These are phyloP conservation scores for Aspergillus ochraceoroseus DNA, from an alignment of 2,329 filamentous ascomycete species.

Conservation along the genomic window DNA sequence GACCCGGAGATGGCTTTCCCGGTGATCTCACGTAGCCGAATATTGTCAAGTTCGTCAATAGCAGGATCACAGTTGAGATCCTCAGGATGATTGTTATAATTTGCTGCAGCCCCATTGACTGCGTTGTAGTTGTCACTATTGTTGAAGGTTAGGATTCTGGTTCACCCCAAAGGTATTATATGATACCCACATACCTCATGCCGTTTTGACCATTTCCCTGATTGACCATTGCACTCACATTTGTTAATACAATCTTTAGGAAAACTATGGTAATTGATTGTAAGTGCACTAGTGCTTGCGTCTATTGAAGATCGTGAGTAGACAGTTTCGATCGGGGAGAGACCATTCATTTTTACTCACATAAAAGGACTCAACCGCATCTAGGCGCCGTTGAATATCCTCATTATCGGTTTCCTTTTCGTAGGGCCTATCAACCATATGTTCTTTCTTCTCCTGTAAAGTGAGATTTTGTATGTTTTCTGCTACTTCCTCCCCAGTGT, in stretches of 20 bases:
- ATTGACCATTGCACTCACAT: constrained; percentile 79
- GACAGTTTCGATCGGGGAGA: no score
- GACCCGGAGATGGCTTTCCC: constrained; percentile 89
- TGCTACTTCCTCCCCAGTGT: constrained; percentile 43
- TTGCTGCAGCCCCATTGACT: constrained; percentile 24
- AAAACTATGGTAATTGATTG: constrained; percentile 92
- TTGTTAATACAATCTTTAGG: constrained; percentile 78
- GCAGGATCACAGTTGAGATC: constrained; percentile 34
- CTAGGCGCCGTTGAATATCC: constrained; percentile 53
- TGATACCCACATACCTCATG: constrained; percentile 45
- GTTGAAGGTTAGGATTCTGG: background rate
- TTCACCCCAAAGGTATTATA: no score
- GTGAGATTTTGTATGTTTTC: constrained; percentile 24
- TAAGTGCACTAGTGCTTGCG: constrained; percentile 71
- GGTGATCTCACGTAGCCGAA: constrained; percentile 78
- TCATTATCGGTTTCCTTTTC: constrained; percentile 34
- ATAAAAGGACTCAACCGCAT: constrained; percentile 77
- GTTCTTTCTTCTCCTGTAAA: constrained; percentile 18
- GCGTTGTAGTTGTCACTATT: constrained; percentile 26
- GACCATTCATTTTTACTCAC: no score
- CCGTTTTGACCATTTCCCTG: constrained; percentile 46
- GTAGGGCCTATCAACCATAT: constrained; percentile 14
- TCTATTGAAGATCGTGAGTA: constrained; percentile 44
- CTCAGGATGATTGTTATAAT: constrained; percentile 17
- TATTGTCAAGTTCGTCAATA: constrained; percentile 74